Conservation (phyloP, 1,139 yeast species). For the Suhomyces anneliseae region DNA sequence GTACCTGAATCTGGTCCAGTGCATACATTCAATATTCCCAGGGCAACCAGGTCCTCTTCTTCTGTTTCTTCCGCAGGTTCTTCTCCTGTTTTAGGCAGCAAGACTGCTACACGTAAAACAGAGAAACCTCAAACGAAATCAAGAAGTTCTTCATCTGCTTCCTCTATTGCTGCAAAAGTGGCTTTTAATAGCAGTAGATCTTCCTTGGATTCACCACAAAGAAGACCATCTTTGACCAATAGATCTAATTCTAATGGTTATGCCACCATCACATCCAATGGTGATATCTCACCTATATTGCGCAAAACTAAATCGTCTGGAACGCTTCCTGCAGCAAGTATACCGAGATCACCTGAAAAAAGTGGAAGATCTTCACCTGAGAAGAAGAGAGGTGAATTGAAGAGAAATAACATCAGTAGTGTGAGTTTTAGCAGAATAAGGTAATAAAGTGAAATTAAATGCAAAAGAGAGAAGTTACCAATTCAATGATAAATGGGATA, state of each 20-base stretch:
- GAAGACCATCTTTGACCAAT: slow-evolving; percentile 16
- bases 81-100: slow-evolving; percentile 6
- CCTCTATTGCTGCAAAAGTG: slow-evolving; percentile 34
- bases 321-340: slow-evolving; percentile 9
- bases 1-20: slow-evolving; percentile 11
- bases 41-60: slow-evolving; percentile 4
- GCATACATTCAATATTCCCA: slow-evolving; percentile 7
- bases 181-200: slow-evolving; percentile 28
- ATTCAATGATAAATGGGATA: too few species aligned
- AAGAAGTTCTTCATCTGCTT: slow-evolving; percentile 25
- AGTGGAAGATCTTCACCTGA: not conserved
- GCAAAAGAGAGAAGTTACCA: too few species aligned
- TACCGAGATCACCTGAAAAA: not conserved
- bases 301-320: slow-evolving; percentile 19
- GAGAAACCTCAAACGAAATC: slow-evolving; percentile 1
- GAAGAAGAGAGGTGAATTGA: slow-evolving; percentile 4
- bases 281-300: slow-evolving; percentile 12
- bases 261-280: not conserved
- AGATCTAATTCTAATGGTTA: slow-evolving; percentile 8
- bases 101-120: not conserved
- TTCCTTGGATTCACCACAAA: slow-evolving; percentile 13
- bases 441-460: slow-evolving; percentile 6
- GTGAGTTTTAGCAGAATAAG: slow-evolving; percentile 38
- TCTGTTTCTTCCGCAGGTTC: slow-evolving; percentile 7
- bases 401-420: slow-evolving; percentile 16